A percentile compares a stretch with the other conserved stretches of the same genome.
Conservation (phyloP, 306 rosid species). For the Sindora glabra region DNA sequence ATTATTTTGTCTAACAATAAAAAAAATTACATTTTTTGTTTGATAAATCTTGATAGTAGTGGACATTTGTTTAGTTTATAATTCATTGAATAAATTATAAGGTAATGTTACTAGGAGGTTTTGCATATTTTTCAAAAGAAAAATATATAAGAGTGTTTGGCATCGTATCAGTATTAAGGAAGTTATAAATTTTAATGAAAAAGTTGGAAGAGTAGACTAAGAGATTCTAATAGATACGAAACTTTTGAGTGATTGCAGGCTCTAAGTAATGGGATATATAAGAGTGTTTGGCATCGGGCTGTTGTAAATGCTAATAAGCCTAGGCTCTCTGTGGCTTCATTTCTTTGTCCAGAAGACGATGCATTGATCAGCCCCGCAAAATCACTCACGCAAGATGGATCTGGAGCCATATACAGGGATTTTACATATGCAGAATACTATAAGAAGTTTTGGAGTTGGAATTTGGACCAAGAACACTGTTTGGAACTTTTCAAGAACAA, state of each 20-base stretch:
- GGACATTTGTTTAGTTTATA: no score
- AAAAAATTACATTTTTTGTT: no score
- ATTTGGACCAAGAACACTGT: conserved; percentile 63
- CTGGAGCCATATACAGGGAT: conserved; percentile 43
- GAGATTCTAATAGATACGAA: no score
- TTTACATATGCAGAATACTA: conserved; percentile 74
- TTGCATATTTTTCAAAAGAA: no score
- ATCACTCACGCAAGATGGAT: conserved; percentile 36
- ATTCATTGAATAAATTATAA: no score
- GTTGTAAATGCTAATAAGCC: conserved; percentile 62
- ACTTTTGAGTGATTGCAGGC: conserved; percentile 74
- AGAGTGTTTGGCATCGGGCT: conserved; percentile 94
- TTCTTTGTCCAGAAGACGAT: conserved; percentile 56
- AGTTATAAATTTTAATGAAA: no score
- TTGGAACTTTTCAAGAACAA: conserved; percentile 68
- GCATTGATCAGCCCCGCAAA: conserved; percentile 65
- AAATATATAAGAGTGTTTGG: no score
- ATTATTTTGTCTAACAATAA: no score
- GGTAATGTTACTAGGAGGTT: no score
- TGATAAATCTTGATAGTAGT: no score
- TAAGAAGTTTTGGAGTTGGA: conserved; percentile 73
- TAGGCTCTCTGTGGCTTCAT: conserved; percentile 80
- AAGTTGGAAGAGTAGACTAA: no score
- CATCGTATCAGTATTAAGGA: no score
- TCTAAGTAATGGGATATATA: conserved; percentile 73